Base-by-base conservation (phyloP, 306 rosid species). In the Castanea crenata region DNA sequence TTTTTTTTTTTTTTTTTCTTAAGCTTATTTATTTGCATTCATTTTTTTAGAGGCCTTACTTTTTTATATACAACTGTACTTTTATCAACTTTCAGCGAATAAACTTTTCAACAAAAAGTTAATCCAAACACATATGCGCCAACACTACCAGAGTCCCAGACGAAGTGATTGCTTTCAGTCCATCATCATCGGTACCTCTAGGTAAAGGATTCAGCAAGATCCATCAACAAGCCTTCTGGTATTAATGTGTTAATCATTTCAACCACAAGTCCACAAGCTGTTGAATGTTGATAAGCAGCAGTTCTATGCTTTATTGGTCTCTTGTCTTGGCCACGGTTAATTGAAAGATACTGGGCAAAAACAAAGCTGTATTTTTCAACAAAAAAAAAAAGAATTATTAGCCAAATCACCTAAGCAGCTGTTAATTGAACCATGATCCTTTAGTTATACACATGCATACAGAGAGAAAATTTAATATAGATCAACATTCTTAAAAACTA, bases 261-360 rank as follows among this genome's bases (percentile, higher is more conserved):
- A 32, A 67, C 14, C 72, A 59, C 32, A 20, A 31, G 19, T 20
- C 14, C 77, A 59, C 32, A 49, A 31, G 35, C 21, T 73, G 73
- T 51, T 73, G 55, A 70, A 41, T 8, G 46, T 41, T 56, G 19
- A 11, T 15, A 32, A 52, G 25, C 27, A 27, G 25, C 23, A 19
- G 21, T 67, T 67, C 5, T 18, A 13, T 34, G 52, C 44, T 52
- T 70, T 78, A 69, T 38, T 55, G 67, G 64, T 32, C 75, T 77
- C 73, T 74, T 68, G 20, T 57, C 73, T 29, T 67, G 10, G 54
- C 57, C 69, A 19, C 34, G 62, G 6, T 69, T 59, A 3, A 62
- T 55, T 19, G 86, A 82, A 57, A 75, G 64, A 80, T 76, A 87
- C 55, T 72, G 79, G 76, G 69, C 76, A 67, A 87, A 49, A 87